Evolutionary conservation across 148 eudicot genomes (phyloP).

Genomic region (Salicornia ramosissima): DNA sequence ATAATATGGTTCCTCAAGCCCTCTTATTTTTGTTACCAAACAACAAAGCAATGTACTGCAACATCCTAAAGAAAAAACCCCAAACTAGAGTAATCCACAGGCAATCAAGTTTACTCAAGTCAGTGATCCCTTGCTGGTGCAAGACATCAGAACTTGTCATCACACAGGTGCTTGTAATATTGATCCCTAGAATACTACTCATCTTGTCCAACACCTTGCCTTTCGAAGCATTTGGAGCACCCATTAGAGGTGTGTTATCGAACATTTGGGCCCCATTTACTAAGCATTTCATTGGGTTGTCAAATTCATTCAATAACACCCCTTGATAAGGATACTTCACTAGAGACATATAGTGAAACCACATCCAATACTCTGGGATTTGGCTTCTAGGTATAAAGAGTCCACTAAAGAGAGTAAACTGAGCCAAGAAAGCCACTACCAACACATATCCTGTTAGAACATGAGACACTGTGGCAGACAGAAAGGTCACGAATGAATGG

Average conservation of each 20-base stretch:
- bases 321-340: constrained; percentile 37
- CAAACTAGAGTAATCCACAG: constrained; percentile 26
- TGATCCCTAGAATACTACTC: constrained; percentile 14
- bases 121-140: constrained; percentile 21
- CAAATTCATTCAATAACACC: constrained; percentile 24
- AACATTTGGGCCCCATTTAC: constrained; percentile 26
- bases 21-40: constrained; percentile 27
- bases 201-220: constrained; percentile 7
- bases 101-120: constrained; percentile 22
- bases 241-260: constrained; percentile 25
- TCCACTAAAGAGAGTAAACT: constrained; percentile 30
- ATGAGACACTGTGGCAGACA: constrained; percentile 24
- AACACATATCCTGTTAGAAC: constrained; percentile 22
- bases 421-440: constrained; percentile 25
- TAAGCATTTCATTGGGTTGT: constrained; percentile 23
- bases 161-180: constrained; percentile 23
- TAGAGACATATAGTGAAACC: constrained; percentile 38
- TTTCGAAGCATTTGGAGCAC: constrained; percentile 7
- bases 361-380: constrained; percentile 33
- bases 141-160: constrained; percentile 19
- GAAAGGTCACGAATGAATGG: constrained; percentile 27
- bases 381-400: constrained; percentile 33
- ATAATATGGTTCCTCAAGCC: not conserved
- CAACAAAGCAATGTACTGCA: constrained; percentile 25
- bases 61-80: constrained; percentile 26